phyloP scores from a whole-genome alignment of 805 yeast species.

The Lachancea dasiensis region DNA sequence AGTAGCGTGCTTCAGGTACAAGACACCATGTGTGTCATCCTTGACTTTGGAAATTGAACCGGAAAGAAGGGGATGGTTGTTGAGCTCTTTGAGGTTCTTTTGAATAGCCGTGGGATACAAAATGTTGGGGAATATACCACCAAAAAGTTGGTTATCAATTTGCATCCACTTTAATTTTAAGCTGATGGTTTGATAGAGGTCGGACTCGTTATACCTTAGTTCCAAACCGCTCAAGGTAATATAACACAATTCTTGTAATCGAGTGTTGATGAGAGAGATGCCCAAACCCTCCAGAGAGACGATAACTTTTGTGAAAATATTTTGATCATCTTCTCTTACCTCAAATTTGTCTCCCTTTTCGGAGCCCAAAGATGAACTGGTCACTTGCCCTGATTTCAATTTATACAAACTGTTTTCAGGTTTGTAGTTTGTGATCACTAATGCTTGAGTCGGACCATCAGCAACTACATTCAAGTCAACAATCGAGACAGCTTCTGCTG shows the following conservation, averaged over 20 bases:
- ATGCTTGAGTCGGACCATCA: constrained; percentile 90
- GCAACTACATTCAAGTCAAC: constrained; percentile 91
- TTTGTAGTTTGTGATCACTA: constrained; percentile 78
- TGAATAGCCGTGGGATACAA: constrained; percentile 88
- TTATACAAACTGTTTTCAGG: constrained; percentile 73
- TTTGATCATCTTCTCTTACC: constrained; percentile 35
- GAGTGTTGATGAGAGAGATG: constrained; percentile 68
- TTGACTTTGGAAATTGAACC: constrained; percentile 78
- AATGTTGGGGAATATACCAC: constrained; percentile 82
- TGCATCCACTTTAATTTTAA: constrained; percentile 91
- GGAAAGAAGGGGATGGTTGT: constrained; percentile 84
- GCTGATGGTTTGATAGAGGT: constrained; percentile 71
- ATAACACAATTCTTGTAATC: constrained; percentile 74
- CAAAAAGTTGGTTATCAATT: constrained; percentile 84
- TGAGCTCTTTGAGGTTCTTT: constrained; percentile 74
- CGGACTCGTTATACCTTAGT: constrained; percentile 74
- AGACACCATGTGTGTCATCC: constrained; percentile 86
- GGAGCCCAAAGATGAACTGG: constrained; percentile 31
- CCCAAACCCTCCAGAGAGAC: constrained; percentile 82
- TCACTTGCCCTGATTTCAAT: constrained; percentile 27
- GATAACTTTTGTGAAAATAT: constrained; percentile 37
- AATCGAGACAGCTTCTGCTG: constrained; percentile 39
- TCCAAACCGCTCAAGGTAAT: constrained; percentile 79
- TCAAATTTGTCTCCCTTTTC: constrained; percentile 46
- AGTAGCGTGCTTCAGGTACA: constrained; percentile 88